phyloP scores from a whole-genome alignment of 148 eudicot species.

The Rhododendron henanense region DNA sequence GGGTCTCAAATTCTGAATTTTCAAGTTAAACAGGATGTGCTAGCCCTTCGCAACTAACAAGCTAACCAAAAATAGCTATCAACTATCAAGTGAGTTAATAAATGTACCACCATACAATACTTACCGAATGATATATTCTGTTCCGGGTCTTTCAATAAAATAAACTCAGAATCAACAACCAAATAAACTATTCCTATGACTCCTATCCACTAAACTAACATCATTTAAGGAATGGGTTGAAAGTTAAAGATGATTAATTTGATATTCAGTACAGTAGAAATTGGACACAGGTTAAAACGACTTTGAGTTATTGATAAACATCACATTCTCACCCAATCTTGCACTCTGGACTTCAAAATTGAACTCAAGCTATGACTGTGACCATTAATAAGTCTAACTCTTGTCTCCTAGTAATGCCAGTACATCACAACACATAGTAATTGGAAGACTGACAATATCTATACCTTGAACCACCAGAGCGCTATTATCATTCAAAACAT shows the following conservation, averaged over 20 bases:
- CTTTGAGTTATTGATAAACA: neutral
- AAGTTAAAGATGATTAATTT: neutral
- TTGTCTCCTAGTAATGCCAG: neutral
- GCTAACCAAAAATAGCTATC: neutral
- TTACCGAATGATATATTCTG: neutral
- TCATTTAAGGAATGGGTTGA: neutral
- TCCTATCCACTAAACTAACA: neutral
- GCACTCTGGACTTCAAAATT: neutral
- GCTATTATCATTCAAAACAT: neutral
- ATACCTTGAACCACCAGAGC: neutral
- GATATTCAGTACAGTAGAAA: neutral
- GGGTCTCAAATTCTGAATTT: neutral
- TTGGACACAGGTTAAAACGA: neutral
- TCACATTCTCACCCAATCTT: neutral
- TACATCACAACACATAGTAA: neutral
- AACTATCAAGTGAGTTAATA: neutral
- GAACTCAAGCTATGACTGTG: neutral
- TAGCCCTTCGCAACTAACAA: neutral
- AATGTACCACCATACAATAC: neutral
- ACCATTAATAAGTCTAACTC: neutral
- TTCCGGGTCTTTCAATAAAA: neutral
- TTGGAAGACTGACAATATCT: neutral
- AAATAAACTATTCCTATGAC: neutral
- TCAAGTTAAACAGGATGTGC: neutral
- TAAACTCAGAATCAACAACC: neutral